phyloP scores from a whole-genome alignment of 2,329 filamentous ascomycete genomes.

The Talaromyces amestolkiae region DNA sequence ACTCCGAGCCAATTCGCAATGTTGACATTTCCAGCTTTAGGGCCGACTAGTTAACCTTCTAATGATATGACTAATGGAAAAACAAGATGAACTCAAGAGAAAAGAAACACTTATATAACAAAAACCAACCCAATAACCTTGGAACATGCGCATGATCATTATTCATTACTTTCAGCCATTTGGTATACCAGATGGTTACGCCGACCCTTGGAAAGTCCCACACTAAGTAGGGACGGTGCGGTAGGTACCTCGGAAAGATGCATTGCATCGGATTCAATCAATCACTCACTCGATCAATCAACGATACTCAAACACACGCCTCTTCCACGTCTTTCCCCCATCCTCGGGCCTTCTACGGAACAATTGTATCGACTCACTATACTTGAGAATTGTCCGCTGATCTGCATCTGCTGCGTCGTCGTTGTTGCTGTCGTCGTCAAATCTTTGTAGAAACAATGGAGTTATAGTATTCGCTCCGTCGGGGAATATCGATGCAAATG shows the following conservation, averaged over 20 bases:
- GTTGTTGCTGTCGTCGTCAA: neutral
- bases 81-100: neutral
- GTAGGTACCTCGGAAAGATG: neutral
- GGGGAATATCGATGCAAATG: slow-evolving; percentile 16
- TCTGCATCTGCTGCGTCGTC: neutral
- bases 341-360: slow-evolving; percentile 33
- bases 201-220: neutral
- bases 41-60: neutral
- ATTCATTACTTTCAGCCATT: neutral
- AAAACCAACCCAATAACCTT: neutral
- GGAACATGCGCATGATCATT: neutral
- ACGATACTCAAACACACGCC: slow-evolving; percentile 38
- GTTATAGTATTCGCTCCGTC: slow-evolving; percentile 10
- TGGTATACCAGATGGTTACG: neutral
- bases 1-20: neutral
- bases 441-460: slow-evolving; percentile 13
- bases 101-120: neutral
- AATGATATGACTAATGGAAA: neutral
- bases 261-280: neutral
- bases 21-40: neutral
- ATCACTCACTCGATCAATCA: neutral
- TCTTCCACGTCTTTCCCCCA: slow-evolving; percentile 31
- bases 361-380: slow-evolving; percentile 32
- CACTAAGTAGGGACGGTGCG: neutral
- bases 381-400: slow-evolving; percentile 26